Percentiles rank a stretch among this genome's conserved stretches.
phyloP scores from a whole-genome alignment of 495 filamentous ascomycete species.

The Pyronema domesticum region DNA sequence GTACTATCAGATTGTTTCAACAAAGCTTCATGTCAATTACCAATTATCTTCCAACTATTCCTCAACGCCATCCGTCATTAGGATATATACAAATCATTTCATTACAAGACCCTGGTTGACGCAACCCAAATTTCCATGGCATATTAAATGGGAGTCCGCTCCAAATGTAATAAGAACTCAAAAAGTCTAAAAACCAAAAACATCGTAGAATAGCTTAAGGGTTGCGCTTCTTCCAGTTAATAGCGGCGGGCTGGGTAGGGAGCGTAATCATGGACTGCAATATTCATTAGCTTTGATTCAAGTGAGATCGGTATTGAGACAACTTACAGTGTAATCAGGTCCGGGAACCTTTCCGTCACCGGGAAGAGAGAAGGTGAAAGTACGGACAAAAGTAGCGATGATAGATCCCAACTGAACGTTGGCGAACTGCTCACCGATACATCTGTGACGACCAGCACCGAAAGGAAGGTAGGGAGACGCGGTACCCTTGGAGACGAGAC shows the following conservation, averaged over 20 bases:
- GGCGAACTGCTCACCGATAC: conserved; percentile 95
- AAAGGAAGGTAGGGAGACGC: conserved; percentile 83
- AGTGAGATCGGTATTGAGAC: conserved; percentile 14
- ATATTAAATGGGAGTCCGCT: neutral
- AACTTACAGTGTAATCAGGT: conserved; percentile 59
- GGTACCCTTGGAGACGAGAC: conserved; percentile 75
- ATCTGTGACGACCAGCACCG: conserved; percentile 80
- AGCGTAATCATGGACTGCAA: conserved; percentile 19
- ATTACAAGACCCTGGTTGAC: neutral
- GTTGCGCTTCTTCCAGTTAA: conserved; percentile 21
- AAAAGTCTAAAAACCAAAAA: neutral
- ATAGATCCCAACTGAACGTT: conserved; percentile 83
- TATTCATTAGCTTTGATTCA: neutral
- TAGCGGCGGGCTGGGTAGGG: conserved; percentile 12
- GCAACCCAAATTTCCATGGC: neutral
- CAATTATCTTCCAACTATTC: neutral
- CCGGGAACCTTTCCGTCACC: conserved; percentile 49
- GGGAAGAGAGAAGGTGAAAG: conserved; percentile 55
- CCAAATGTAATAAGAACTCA: neutral
- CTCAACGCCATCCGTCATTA: neutral
- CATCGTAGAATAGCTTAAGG: conserved; percentile 7
- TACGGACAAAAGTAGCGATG: conserved; percentile 54
- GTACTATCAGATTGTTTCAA: neutral
- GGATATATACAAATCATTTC: neutral
- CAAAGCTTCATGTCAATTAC: neutral